Percentiles rank a stretch among this genome's conserved stretches.
These are phyloP conservation scores for Aspergillus floridensis DNA, from an alignment of 2,329 filamentous ascomycete species.

Conservation along the genomic window DNA sequence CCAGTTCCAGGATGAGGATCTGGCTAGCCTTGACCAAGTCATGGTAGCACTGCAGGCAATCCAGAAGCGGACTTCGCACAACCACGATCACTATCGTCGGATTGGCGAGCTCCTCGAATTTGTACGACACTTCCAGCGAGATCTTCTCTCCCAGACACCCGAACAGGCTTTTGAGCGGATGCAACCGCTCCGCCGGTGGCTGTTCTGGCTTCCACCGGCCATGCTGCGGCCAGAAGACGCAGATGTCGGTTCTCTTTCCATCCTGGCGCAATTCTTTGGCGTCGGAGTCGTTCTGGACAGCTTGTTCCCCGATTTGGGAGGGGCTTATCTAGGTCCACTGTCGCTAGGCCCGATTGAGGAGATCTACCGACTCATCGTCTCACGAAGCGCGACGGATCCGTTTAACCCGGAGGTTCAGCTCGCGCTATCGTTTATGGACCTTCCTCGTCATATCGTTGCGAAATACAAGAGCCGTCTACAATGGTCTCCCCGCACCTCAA, in stretches of 20 bases:
- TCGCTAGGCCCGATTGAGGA: slow-evolving; percentile 80
- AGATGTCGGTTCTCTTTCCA: slow-evolving; percentile 74
- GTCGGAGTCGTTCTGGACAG: slow-evolving; percentile 84
- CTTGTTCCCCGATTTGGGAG: slow-evolving; percentile 85
- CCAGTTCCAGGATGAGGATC: slow-evolving; percentile 59
- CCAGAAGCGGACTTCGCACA: slow-evolving; percentile 65
- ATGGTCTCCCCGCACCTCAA: slow-evolving; percentile 49
- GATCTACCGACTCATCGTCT: slow-evolving; percentile 72
- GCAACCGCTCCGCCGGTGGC: slow-evolving; percentile 83
- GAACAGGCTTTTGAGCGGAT: slow-evolving; percentile 88
- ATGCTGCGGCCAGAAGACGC: slow-evolving; percentile 74
- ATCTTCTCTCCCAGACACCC: slow-evolving; percentile 66
- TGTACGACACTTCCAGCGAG: slow-evolving; percentile 68
- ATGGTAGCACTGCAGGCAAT: slow-evolving; percentile 58
- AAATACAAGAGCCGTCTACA: slow-evolving; percentile 69
- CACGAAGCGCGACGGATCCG: slow-evolving; percentile 61
- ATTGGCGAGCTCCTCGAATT: slow-evolving; percentile 70
- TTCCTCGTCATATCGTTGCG: slow-evolving; percentile 66
- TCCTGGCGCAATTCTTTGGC: slow-evolving; percentile 89
- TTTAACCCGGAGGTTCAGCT: slow-evolving; percentile 60
- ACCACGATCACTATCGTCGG: slow-evolving; percentile 66
- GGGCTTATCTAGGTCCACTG: slow-evolving; percentile 80
- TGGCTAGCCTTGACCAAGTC: slow-evolving; percentile 65
- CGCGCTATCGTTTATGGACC: slow-evolving; percentile 67
- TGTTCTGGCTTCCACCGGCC: slow-evolving; percentile 91